A percentile compares a stretch with the other conserved stretches of the same genome.
phyloP scores from a whole-genome alignment of 116 monocot genomes.

The Phalaenopsis hybrid region DNA sequence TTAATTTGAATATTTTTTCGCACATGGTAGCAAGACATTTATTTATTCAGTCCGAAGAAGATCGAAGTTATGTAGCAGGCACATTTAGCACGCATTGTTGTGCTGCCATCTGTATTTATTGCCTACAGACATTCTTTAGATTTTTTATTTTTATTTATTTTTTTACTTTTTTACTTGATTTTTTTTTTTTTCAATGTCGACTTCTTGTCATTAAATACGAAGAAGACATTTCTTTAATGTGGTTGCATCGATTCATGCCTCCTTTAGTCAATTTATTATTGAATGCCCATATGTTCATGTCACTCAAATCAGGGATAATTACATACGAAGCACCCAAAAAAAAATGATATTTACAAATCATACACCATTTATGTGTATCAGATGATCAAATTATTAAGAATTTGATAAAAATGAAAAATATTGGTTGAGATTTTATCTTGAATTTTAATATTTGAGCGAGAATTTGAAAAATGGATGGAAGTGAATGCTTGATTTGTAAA shows the following conservation, averaged over 20 bases:
- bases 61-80: background rate
- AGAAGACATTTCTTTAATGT: background rate
- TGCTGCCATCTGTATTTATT: background rate
- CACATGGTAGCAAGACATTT: background rate
- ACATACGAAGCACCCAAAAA: too few species aligned
- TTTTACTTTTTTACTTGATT: background rate
- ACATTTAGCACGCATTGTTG: too few species aligned
- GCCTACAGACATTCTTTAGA: background rate
- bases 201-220: background rate
- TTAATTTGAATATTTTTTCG: background rate
- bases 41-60: background rate
- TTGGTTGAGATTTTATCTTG: too few species aligned
- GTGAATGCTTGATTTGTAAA: too few species aligned
- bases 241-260: background rate
- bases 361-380: too few species aligned
- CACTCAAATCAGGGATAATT: too few species aligned
- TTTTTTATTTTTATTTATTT: background rate
- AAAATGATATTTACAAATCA: too few species aligned
- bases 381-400: too few species aligned
- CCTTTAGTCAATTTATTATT: background rate
- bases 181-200: background rate
- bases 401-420: too few species aligned
- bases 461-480: too few species aligned
- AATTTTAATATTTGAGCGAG: too few species aligned
- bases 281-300: background rate